Conservation (phyloP, 2,329 filamentous ascomycete species). For the Emergomyces orientalis region DNA sequence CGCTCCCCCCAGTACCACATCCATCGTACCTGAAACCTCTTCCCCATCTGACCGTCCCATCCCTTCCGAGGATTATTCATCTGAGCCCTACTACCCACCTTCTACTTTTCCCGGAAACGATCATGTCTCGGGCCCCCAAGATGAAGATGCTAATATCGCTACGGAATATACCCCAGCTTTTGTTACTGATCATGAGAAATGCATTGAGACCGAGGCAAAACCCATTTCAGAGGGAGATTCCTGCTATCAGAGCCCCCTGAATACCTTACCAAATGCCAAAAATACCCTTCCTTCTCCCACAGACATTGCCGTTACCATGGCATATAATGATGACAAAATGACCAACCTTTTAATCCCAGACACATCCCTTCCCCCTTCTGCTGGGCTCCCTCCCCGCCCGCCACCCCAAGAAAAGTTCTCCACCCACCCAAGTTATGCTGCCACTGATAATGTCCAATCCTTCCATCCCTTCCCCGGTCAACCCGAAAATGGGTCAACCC, state of each 20-base stretch:
- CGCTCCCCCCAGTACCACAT: constrained; percentile 16
- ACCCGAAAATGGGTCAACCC: constrained; percentile 19
- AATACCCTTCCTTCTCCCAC: constrained; percentile 19
- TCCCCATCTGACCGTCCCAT: constrained; percentile 17
- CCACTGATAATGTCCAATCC: constrained; percentile 31
- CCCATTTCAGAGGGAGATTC: constrained; percentile 31
- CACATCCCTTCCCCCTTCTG: constrained; percentile 26
- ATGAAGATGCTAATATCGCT: background rate
- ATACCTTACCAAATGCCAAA: constrained; percentile 36
- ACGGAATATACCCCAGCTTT: background rate
- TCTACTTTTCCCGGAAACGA: constrained; percentile 10
- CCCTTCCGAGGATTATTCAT: constrained; percentile 17
- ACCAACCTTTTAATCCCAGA: constrained; percentile 25
- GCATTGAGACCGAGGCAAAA: constrained; percentile 17
- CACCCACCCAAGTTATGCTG: constrained; percentile 30
- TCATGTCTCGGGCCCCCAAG: background rate
- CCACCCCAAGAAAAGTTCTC: constrained; percentile 36
- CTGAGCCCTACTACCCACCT: constrained; percentile 20
- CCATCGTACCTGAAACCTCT: constrained; percentile 20
- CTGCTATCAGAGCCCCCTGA: constrained; percentile 41
- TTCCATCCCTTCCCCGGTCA: constrained; percentile 32
- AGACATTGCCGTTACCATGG: constrained; percentile 20
- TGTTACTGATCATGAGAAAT: constrained; percentile 17
- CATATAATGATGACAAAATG: constrained; percentile 20
- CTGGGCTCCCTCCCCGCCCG: constrained; percentile 38